Base-by-base conservation (phyloP, 495 filamentous ascomycete genomes). In the Penicillium maclennaniae region DNA sequence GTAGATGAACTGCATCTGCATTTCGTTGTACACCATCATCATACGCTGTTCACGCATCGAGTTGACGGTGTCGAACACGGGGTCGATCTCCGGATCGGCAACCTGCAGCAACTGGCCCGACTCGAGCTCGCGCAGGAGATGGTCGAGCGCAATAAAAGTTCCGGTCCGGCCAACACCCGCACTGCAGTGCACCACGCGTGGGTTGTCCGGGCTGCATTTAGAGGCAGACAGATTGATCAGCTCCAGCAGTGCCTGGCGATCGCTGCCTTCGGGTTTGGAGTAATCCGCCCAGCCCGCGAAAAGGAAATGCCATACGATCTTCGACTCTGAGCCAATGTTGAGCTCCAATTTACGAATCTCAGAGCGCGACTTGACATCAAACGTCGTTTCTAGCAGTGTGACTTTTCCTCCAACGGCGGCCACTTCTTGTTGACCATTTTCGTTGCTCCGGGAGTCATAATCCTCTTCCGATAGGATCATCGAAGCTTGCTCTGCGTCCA, bases 241-340 rank as follows among this genome's bases (percentile, higher is more conserved):
- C 27, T 87, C 79, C 17, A 97, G 79, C 40, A 99, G 84, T 28
- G 86, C 87, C 26, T 78, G 79, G 28, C 91, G 82, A 56, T 96
- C 88, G 19, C 86, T 81, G 20, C 87, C 82, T 61, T 87, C 86
- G 0, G 95, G 92, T 10, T 95, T 87, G 20, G 86, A 84, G 61
- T 93, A 95, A 70, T 99, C 93, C 31, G 93, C 90, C 93, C 95
- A 99, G 43, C 84, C 87, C 47, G 85, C 86, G 69, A 96, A 99
- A 7, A 96, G 79, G 43, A 95, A 85, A 69, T 99, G 93, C 82
- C 83, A 95, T 38, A 97, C 81, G 2, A 79, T 81, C 63, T 87
- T 90, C 31, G 84, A 78, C 49, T 83, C 73, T 23, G 80, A 79
- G 1, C 80, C 82, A 41, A 83, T 69, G 6, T 66, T 72, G 39